phyloP scores from a whole-genome alignment of 768 basidiomycete genomes.

The Boletus rubescentipes region DNA sequence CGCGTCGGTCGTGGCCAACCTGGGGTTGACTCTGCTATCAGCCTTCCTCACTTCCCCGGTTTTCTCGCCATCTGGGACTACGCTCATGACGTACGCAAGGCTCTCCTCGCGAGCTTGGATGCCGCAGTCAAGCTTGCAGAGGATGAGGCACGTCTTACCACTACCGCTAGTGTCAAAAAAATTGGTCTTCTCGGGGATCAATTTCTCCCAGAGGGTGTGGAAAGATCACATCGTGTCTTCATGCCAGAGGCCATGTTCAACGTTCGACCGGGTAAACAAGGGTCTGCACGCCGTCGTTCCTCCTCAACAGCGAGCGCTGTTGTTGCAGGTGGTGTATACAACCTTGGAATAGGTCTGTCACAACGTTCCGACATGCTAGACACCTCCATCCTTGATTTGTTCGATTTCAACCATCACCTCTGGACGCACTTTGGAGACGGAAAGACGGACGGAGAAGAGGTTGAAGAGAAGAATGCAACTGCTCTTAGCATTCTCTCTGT shows the following conservation, averaged over 20 bases:
- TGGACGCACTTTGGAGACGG: conserved; percentile 65
- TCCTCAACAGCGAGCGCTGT: conserved; percentile 45
- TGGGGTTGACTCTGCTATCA: conserved; percentile 50
- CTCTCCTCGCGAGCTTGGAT: conserved; percentile 80
- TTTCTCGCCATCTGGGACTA: conserved; percentile 84
- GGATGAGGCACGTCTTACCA: conserved; percentile 73
- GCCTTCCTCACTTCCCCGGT: conserved; percentile 82
- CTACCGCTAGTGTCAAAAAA: conserved; percentile 61
- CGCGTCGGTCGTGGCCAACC: conserved; percentile 74
- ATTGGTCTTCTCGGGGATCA: conserved; percentile 70
- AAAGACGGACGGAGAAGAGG: conserved; percentile 25
- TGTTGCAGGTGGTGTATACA: conserved; percentile 74
- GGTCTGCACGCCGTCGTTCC: conserved; percentile 37
- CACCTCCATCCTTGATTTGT: conserved; percentile 78
- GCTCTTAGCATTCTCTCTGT: conserved; percentile 73
- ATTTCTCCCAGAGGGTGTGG: conserved; percentile 79
- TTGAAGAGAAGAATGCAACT: conserved; percentile 47
- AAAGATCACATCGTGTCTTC: conserved; percentile 81
- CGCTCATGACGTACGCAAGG: conserved; percentile 71
- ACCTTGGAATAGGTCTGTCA: conserved; percentile 81
- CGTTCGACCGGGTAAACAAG: conserved; percentile 42
- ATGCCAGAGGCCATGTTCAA: conserved; percentile 98
- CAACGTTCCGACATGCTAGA: conserved; percentile 76
- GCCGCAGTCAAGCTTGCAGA: conserved; percentile 76
- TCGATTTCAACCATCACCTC: conserved; percentile 83